These are phyloP conservation scores for Herpotrichia juniperi DNA, from an alignment of 2,329 filamentous ascomycete genomes.

Conservation along the genomic window DNA sequence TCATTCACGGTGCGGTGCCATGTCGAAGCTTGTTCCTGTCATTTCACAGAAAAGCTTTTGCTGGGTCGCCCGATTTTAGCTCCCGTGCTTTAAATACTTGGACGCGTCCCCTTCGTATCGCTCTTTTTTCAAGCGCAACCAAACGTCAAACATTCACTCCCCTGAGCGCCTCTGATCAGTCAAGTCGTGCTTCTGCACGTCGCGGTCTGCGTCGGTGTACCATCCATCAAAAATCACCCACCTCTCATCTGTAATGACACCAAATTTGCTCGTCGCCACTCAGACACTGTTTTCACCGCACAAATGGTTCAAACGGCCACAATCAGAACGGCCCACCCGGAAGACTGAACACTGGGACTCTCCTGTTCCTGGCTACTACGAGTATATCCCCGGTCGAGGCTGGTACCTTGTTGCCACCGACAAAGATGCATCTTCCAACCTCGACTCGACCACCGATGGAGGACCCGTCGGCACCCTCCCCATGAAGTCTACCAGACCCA, in stretches of 20 bases:
- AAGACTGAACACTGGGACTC: slow-evolving; percentile 55
- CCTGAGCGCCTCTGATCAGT: slow-evolving; percentile 23
- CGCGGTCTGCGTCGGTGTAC: slow-evolving; percentile 9
- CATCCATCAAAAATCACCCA: not conserved
- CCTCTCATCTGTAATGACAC: slow-evolving; percentile 49
- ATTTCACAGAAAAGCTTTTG: slow-evolving; percentile 34
- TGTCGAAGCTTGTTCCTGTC: slow-evolving; percentile 23
- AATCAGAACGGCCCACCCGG: slow-evolving; percentile 47
- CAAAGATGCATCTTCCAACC: slow-evolving; percentile 36
- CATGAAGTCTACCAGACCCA: slow-evolving; percentile 5
- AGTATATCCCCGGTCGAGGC: slow-evolving; percentile 56
- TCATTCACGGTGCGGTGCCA: slow-evolving; percentile 4
- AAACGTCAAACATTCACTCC: slow-evolving; percentile 4
- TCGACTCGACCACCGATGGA: slow-evolving; percentile 25
- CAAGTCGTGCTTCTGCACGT: slow-evolving; percentile 34
- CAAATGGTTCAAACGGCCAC: slow-evolving; percentile 55
- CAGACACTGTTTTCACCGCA: slow-evolving; percentile 55
- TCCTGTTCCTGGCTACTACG: slow-evolving; percentile 57
- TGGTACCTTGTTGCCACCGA: slow-evolving; percentile 57
- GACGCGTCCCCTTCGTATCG: slow-evolving; percentile 13
- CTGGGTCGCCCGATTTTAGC: slow-evolving; percentile 35
- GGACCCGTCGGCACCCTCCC: slow-evolving; percentile 11
- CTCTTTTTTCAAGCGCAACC: slow-evolving; percentile 20
- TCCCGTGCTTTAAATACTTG: slow-evolving; percentile 36
- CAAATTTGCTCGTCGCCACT: slow-evolving; percentile 58